Evolutionary conservation across 495 filamentous ascomycete species (phyloP), one percentile per base, ranked within the genome.

Genomic region (Podospora anserina): DNA sequence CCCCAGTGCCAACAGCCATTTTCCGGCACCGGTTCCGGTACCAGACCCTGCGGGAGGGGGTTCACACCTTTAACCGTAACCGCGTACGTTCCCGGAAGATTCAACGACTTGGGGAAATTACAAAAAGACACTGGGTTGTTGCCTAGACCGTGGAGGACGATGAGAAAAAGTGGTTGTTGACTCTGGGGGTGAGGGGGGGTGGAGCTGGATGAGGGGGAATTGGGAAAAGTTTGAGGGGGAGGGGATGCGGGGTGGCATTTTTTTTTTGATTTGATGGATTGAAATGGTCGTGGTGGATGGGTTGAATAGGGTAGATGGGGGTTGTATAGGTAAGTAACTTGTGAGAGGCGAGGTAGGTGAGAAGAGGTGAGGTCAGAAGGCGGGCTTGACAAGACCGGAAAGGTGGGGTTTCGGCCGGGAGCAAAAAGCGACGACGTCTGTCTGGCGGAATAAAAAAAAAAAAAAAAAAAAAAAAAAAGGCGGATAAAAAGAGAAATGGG

Each of bases 71-170:
- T 90, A 28, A 98, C 77, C 4, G 92, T 87, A 44, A 99, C 83
- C 73, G 87, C 85, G 32, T 87, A 84, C 56, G 96, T 95, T 73
- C 93, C 91, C 0, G 94, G 92, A 15, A 97, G 87, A 56, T 85
- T 77, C n/a, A 97, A 79, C 69, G 88, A 86, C n/a, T 80, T 79
- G 53, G 86, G 92, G 68, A 97, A 88, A n/a, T 78, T 70, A 63
- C 88, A 83, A 81, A 97, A 97, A 15, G 89, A 80, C 2, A 74
- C 68, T 54, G 90, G 83, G 18, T 85, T 87, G 78, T 97, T 94
- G 34, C 95, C 95, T 2, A 98, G 86, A 66, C 94, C 93, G 79
- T 99, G 94, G 56, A 97, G 88, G 61, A 97, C 87, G 76, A 97
- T 78, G 53, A 98, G 90, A 74, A 97, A 97, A 84, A 72, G 93